phyloP scores from a whole-genome alignment of 768 basidiomycete species.

The Ephemerocybe angulata region DNA sequence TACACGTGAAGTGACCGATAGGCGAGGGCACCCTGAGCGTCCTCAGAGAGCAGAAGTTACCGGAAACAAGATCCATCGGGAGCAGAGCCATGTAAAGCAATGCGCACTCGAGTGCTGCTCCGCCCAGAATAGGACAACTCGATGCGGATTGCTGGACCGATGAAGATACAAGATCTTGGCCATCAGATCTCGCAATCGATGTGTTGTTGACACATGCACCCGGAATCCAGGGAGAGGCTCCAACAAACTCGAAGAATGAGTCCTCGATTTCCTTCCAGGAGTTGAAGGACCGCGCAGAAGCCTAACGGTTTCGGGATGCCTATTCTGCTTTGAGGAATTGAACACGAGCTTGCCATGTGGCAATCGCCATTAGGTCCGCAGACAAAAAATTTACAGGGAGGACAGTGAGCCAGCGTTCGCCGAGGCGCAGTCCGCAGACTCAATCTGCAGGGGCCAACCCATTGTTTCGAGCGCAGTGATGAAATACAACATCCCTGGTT shows the following conservation, averaged over 20 bases:
- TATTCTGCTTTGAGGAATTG: neutral
- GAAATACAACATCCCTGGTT: neutral
- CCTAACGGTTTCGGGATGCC: neutral
- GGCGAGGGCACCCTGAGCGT: neutral
- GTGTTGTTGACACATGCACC: neutral
- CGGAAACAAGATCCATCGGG: neutral
- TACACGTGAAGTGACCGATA: neutral
- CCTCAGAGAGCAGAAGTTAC: neutral
- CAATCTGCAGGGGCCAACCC: neutral
- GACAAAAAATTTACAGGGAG: neutral
- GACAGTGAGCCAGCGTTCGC: neutral
- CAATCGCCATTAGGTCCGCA: neutral
- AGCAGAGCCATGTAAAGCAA: neutral
- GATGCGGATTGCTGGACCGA: neutral
- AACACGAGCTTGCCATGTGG: constrained; percentile 2
- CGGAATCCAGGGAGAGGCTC: neutral
- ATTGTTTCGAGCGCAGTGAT: constrained; percentile 5
- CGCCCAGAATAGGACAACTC: neutral
- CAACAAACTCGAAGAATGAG: neutral
- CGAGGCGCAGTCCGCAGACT: neutral
- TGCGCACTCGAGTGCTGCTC: too few species aligned
- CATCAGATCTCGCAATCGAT: neutral
- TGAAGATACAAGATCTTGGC: neutral
- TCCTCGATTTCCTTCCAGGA: neutral
- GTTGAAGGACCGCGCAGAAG: neutral